These are phyloP conservation scores for Galerina marginata DNA, from an alignment of 768 basidiomycete species.

Conservation along the genomic window DNA sequence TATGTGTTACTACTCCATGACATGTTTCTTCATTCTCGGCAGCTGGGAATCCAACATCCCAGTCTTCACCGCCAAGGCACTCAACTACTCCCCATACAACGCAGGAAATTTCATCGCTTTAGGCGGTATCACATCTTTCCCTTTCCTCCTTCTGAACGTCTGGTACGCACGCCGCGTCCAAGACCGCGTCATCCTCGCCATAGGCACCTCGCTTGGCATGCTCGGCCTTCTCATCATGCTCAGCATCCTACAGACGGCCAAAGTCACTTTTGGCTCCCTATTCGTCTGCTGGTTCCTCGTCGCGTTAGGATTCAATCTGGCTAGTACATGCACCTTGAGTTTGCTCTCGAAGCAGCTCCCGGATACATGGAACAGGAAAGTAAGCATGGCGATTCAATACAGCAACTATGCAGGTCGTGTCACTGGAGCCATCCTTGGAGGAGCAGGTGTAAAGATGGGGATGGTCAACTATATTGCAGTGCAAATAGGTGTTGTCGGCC, in stretches of 20 bases:
- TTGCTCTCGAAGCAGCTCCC: slow-evolving; percentile 74
- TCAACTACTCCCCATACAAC: slow-evolving; percentile 63
- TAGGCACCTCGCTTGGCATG: slow-evolving; percentile 56
- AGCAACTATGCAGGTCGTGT: slow-evolving; percentile 72
- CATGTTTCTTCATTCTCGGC: slow-evolving; percentile 72
- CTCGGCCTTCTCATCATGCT: slow-evolving; percentile 58
- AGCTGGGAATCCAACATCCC: slow-evolving; percentile 75
- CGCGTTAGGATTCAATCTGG: slow-evolving; percentile 75
- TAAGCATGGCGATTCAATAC: slow-evolving; percentile 68
- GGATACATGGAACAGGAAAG: slow-evolving; percentile 59
- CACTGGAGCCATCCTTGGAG: slow-evolving; percentile 72
- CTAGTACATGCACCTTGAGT: slow-evolving; percentile 72
- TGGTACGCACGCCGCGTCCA: slow-evolving; percentile 60
- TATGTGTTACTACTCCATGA: slow-evolving; percentile 76
- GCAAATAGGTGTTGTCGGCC: slow-evolving; percentile 63
- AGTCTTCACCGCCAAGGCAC: slow-evolving; percentile 54
- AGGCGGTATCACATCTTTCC: slow-evolving; percentile 64
- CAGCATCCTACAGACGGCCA: slow-evolving; percentile 44
- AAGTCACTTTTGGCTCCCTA: slow-evolving; percentile 52
- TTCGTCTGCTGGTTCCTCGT: slow-evolving; percentile 61
- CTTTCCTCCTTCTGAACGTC: slow-evolving; percentile 69
- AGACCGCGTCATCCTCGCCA: slow-evolving; percentile 62
- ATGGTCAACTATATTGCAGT: slow-evolving; percentile 66
- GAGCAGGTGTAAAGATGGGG: slow-evolving; percentile 61
- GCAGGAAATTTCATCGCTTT: slow-evolving; percentile 77